Percentiles rank a stretch among this genome's conserved stretches.
These are phyloP conservation scores for Mercurialis annua DNA, from an alignment of 345 rosid species.

Conservation along the genomic window DNA sequence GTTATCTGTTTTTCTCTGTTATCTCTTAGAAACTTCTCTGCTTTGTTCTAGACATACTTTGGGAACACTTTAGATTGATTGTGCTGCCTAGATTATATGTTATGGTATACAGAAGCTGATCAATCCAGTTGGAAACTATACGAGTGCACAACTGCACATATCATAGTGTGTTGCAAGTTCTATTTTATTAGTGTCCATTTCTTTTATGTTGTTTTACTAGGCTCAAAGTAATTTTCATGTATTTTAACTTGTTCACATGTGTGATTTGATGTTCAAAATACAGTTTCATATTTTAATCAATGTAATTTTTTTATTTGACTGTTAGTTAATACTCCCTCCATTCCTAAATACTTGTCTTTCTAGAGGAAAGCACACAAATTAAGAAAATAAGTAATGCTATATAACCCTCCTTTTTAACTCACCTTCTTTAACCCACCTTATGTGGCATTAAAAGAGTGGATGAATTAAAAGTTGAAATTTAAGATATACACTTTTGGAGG, in stretches of 20 bases:
- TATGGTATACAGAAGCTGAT: neutral
- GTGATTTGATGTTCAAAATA: neutral
- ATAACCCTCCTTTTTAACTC: no score
- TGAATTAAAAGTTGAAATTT: no score
- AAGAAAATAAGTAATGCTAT: no score
- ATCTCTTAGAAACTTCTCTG: neutral
- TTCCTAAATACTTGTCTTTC: no score
- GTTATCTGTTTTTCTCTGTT: slow-evolving; percentile 11
- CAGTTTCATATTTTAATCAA: neutral
- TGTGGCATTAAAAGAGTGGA: no score
- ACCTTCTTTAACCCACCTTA: no score
- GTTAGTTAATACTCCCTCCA: no score
- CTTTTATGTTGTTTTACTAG: neutral
- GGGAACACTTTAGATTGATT: neutral
- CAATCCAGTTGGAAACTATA: neutral
- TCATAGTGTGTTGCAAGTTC: neutral
- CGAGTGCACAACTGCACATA: neutral
- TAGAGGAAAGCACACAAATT: no score
- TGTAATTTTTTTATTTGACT: no score
- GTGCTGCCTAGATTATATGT: neutral
- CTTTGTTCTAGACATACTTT: neutral
- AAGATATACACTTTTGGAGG: no score
- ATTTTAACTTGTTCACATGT: neutral
- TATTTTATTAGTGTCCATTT: neutral
- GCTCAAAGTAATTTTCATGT: neutral